Base-by-base conservation (phyloP, 306 rosid species). In the Albizia julibrissin region DNA sequence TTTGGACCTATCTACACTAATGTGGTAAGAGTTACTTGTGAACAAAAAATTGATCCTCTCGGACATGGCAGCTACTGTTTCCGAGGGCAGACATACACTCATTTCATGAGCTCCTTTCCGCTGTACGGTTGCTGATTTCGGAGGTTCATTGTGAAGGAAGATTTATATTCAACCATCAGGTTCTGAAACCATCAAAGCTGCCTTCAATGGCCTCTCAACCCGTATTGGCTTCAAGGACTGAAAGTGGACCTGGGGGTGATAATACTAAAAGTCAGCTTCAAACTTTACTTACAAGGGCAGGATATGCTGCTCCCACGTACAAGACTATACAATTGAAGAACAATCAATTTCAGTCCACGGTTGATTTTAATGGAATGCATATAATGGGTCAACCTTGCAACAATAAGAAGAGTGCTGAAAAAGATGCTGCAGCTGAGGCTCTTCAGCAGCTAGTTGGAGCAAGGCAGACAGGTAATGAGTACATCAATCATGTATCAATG, bases 241-340 rank as follows among this genome's bases (percentile, higher is more conserved):
- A 89, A 84, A 93, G 97, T 80, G 98, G 99, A 76, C 99, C 99
- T 29, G 99, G 98, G 82, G 99, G 98, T 56, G 98, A 93, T 81
- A 96, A 96, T 85, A 88, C 99, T 14, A 93, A 96, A 88, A 93
- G 98, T 86, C 98, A 89, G 88, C 99, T 96, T 79, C 98, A 93
- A 83, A 93, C 97, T 50, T 81, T 96, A 84, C 90, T 96, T 76
- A 90, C 97, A 19, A 91, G 98, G 84, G 97, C 97, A 49, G 97
- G 99, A 82, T 85, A 89, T 85, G 84, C 83, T 73, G 89, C 98
- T 37, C 99, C 98, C 40, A 12, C 74, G 40, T 93, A 96, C 91
- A 93, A 70, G 86, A 89, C 94, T 29, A 86, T 74, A 88, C 98
- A 91, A 67, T 82, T 91, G 81, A 91, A 77, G 88, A 89, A 87